A percentile compares a stretch with the other conserved stretches of the same genome.
Conservation (phyloP, 1,284 basidiomycete species). For the Chalciporus sp. region DNA sequence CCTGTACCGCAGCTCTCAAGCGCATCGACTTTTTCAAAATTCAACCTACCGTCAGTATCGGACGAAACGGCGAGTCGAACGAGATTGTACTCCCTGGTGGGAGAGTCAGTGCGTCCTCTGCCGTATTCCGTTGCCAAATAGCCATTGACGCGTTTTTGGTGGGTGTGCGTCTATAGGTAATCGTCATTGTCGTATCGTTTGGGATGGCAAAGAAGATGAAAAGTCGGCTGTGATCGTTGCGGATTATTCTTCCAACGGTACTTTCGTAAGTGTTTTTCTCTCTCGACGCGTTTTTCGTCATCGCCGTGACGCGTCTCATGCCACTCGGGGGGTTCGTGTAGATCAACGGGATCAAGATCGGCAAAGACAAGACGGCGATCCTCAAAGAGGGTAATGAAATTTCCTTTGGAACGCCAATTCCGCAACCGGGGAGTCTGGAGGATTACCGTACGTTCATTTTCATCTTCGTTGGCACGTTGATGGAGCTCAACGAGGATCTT, state of each 20-base stretch:
- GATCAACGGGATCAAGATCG: constrained; percentile 75
- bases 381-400: constrained; percentile 83
- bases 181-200: constrained; percentile 62
- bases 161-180: constrained; percentile 63
- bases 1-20: constrained; percentile 49
- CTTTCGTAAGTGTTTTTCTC: constrained; percentile 61
- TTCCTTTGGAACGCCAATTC: constrained; percentile 65
- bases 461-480: constrained; percentile 9
- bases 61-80: constrained; percentile 53
- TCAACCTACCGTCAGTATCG: constrained; percentile 50
- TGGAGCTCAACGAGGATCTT: not conserved
- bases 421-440: constrained; percentile 40
- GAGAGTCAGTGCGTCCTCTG: constrained; percentile 69
- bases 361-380: constrained; percentile 55
- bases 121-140: constrained; percentile 15
- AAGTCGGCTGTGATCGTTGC: constrained; percentile 63
- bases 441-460: constrained; percentile 41
- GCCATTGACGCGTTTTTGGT: constrained; percentile 22
- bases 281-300: constrained; percentile 2
- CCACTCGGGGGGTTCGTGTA: constrained; percentile 31
- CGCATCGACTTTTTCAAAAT: constrained; percentile 64
- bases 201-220: constrained; percentile 60
- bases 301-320: constrained; percentile 7
- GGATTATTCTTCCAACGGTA: constrained; percentile 84
- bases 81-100: constrained; percentile 60